Evolutionary conservation across 1,284 basidiomycete genomes (phyloP), one percentile per base, ranked within the genome.

Genomic region (Peniophora sp.): DNA sequence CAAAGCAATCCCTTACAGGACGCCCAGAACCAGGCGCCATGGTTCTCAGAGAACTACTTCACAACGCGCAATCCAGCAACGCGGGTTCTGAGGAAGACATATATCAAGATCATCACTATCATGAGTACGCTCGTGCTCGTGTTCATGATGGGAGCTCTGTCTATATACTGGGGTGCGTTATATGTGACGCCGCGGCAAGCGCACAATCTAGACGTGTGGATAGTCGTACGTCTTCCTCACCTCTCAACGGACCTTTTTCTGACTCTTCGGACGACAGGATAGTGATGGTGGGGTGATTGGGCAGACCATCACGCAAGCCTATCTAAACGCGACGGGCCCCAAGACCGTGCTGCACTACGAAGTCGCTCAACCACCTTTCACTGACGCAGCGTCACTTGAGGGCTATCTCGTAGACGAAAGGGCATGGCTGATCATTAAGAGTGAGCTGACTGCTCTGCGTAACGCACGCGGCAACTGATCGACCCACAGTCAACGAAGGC

Each of bases 131-230:
- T 64, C 23, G 49, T 73, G 25, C 46, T 71, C 43, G 39, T 59
- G 24, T 60, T 65, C 41, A 59, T 67, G 16, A 62, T 67, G 43
- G 59, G 53, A 0, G 65, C 65, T 39, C 45, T 73, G 41, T 53
- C 65, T 10, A 65, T 75, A 49, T 69, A 73, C 55, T 70, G 69
- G 72, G 69, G 70, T 25, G 59, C 68, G 47, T 52, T 69, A 3
- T 65, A 65, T 50, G 56, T 62, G 45, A 62, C 62, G 10, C 56
- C 34, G 2, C 46, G 46, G 43, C 59, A 67, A 11, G 51, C 63
- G 3, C 65, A 71, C 45, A 70, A 71, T 23, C 50, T 73, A 36
- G 60, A 65, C 32, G 69, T 68, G 1, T 73, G 61, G 58, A 62
- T 71, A 2, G 65, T 71, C 16, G 71, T 73, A 51, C 52, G 70